Evolutionary conservation across 495 filamentous ascomycete species (phyloP).

Genomic region (Chaetomium tenue): DNA sequence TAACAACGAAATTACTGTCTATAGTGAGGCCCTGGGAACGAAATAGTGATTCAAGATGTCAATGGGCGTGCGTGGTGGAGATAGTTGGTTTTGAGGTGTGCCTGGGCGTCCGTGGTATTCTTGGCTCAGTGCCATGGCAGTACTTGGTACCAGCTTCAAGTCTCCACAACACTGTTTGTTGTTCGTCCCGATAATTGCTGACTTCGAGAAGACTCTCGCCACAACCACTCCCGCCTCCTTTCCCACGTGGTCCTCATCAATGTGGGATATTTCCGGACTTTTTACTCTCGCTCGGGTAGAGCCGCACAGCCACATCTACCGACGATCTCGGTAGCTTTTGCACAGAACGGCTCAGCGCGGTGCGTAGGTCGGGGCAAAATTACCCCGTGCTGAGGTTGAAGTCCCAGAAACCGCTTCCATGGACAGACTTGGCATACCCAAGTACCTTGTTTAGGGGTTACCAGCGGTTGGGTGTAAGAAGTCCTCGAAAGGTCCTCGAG

Average conservation of each 20-base stretch:
- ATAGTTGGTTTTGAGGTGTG: background rate
- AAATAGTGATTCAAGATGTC: background rate
- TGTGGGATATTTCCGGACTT: slow-evolving; percentile 3
- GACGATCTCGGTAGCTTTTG: background rate
- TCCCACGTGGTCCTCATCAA: background rate
- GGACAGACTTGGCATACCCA: background rate
- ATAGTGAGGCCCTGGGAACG: background rate
- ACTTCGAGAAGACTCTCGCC: background rate
- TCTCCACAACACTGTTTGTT: no score
- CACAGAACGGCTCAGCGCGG: background rate
- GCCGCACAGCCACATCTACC: slow-evolving; percentile 22
- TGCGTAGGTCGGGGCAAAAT: slow-evolving; percentile 19
- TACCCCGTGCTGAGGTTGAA: slow-evolving; percentile 26
- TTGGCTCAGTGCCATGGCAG: no score
- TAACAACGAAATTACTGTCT: no score
- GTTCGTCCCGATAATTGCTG: background rate
- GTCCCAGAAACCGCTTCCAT: background rate
- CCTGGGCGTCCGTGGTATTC: no score
- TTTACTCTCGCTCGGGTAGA: background rate
- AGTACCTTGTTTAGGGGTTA: no score
- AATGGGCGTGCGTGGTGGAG: background rate
- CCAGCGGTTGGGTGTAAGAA: background rate
- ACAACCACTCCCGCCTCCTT: background rate
- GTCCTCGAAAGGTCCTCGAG: background rate
- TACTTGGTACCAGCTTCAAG: no score